A percentile compares a stretch with the other conserved stretches of the same genome.
Evolutionary conservation across 768 basidiomycete species (phyloP).

Genomic region (Lactarius deliciosus): DNA sequence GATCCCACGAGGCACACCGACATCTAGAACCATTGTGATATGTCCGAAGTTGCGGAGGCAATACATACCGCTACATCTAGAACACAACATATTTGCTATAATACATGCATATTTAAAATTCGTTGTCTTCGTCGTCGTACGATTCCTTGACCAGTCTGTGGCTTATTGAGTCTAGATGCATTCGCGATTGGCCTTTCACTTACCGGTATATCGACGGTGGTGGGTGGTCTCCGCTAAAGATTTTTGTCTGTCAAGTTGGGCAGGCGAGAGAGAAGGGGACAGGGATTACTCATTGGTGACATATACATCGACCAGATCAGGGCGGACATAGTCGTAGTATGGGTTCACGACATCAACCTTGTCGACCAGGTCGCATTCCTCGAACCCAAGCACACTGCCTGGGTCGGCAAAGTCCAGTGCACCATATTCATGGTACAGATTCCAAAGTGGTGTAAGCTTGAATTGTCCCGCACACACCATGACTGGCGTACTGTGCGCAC

Average conservation of each 20-base stretch:
- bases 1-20: constrained; percentile 7
- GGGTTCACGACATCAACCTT: constrained; percentile 93
- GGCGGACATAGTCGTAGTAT: constrained; percentile 94
- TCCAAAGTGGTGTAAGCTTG: constrained; percentile 92
- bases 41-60: constrained; percentile 2
- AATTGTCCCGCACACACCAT: constrained; percentile 95
- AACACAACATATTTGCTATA: constrained; percentile 18
- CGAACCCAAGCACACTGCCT: constrained; percentile 65
- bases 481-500: constrained; percentile 86
- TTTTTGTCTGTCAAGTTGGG: constrained; percentile 18
- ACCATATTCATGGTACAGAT: constrained; percentile 82
- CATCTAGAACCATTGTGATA: constrained; percentile 12
- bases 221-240: constrained; percentile 85
- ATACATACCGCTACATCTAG: constrained; percentile 22
- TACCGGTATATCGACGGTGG: constrained; percentile 90
- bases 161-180: constrained; percentile 26
- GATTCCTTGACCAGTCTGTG: constrained; percentile 84
- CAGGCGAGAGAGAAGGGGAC: constrained; percentile 21
- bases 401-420: constrained; percentile 78
- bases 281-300: constrained; percentile 92
- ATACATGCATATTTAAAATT: constrained; percentile 48
- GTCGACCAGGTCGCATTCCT: constrained; percentile 76
- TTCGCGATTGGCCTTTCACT: constrained; percentile 29
- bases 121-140: constrained; percentile 93
- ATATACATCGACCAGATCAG: constrained; percentile 89